Evolutionary conservation across 2,329 filamentous ascomycete species (phyloP), one percentile per base, ranked within the genome.

Genomic region (Westerdykella ornata): DNA sequence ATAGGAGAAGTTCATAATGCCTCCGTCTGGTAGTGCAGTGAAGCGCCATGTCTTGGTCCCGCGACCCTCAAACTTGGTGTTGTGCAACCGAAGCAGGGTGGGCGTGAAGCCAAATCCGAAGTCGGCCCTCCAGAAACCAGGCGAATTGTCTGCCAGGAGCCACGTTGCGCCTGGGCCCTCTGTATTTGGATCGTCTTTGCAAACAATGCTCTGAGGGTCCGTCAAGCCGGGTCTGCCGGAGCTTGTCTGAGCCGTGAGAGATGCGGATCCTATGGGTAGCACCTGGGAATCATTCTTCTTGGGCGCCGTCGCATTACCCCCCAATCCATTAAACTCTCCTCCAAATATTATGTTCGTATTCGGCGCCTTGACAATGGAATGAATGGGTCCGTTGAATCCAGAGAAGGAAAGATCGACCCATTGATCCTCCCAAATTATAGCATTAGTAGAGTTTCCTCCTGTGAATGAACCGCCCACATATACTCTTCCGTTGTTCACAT

Each of bases 1-100:
- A 55, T 92, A 97, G 29, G 88, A 94, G 59, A 98, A 76, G 67
- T 97, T 96, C 81, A 98, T 86, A 62, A 98, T 96, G 39, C 92
- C 92, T 48, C 85, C 82, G 57, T 90, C 80, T 4, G 90, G 89
- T 44, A 90, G 71, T 14, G 88, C 86, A 16, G 86, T 87, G 60
- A 88, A 94, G 43, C 88, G 81, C 70, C 87, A 98, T 0, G 84
- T 85, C 69, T 86, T 85, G 20, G 89, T 95, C 31, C 92, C 89
- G 49, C 88, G 82, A 38, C 85, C 88, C 54, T 92, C 80, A 39
- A 81, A 75, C 53, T 85, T 81, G 2, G 90, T 92, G 68, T 98
- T 98, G 73, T 85, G 88, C 17, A 98, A 71, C 40, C 88, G 81
- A 45, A 98, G 68, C 65, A 88, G 94, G 8, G 88, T 90, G 1